Conservation (phyloP, 1,139 yeast genomes). For the Lodderomyces margitis region DNA sequence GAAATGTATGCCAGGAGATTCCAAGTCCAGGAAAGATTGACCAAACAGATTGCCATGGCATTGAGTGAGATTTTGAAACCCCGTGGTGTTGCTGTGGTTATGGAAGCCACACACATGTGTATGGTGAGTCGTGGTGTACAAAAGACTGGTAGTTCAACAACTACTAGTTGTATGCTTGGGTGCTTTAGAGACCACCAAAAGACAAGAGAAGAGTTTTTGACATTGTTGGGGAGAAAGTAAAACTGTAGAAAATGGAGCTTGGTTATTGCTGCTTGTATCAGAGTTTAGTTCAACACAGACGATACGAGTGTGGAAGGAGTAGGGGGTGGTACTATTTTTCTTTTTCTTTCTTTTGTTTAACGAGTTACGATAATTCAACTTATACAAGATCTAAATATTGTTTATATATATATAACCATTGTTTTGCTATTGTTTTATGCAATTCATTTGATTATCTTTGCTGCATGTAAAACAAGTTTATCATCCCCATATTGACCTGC, state of each 20-base stretch:
- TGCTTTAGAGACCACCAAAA: conserved; percentile 90
- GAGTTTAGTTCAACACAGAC: conserved; percentile 2
- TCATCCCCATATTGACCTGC: conserved; percentile 90
- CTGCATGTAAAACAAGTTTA: conserved; percentile 47
- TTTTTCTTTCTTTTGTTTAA: conserved; percentile 13
- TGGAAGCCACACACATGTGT: conserved; percentile 98
- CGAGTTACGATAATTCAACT: conserved; percentile 42
- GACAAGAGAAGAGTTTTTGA: conserved; percentile 93
- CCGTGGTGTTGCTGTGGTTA: conserved; percentile 95
- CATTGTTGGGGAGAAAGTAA: conserved; percentile 62
- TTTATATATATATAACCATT: conserved; percentile 5
- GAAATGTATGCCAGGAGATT: conserved; percentile 95
- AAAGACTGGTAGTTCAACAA: conserved; percentile 89
- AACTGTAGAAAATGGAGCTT: background rate
- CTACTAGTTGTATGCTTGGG: conserved; percentile 97
- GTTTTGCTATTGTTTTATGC: background rate
- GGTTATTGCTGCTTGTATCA: conserved; percentile 16
- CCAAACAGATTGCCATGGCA: conserved; percentile 97
- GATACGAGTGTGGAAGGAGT: background rate
- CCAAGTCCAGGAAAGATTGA: conserved; percentile 94
- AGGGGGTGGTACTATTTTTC: background rate
- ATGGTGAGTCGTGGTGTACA: conserved; percentile 99
- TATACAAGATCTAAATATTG: conserved; percentile 8
- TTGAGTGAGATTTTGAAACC: conserved; percentile 87
- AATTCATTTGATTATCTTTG: conserved; percentile 14